Conservation (phyloP, 768 basidiomycete genomes). For the Lactarius evosmus region DNA sequence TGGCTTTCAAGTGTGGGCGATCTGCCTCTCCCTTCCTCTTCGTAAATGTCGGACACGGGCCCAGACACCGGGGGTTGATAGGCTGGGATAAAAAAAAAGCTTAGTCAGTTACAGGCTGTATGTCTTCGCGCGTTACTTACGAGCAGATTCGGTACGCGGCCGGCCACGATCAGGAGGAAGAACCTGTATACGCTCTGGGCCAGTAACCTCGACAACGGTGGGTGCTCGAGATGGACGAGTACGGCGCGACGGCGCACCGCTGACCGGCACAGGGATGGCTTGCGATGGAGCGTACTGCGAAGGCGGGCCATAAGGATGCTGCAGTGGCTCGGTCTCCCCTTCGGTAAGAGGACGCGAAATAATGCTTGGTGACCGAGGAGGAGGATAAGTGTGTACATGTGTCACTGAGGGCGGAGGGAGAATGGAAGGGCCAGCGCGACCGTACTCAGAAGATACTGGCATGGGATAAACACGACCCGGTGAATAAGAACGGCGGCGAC, state of each 20-base stretch:
- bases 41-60: constrained; percentile 11
- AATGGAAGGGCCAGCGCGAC: not conserved
- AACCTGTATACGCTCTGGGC: constrained; percentile 19
- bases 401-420: not conserved
- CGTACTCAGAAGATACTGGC: constrained; percentile 13
- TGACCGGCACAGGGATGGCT: constrained; percentile 8
- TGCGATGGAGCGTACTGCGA: constrained; percentile 9
- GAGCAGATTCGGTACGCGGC: constrained; percentile 8
- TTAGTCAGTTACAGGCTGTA: not conserved
- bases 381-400: constrained; percentile 13
- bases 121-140: constrained; percentile 9
- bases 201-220: constrained; percentile 22
- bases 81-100: not conserved
- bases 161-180: not conserved
- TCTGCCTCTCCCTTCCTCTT: not conserved
- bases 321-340: constrained; percentile 11
- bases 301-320: constrained; percentile 10
- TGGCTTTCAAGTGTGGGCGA: constrained; percentile 11
- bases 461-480: not conserved
- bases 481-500: not conserved
- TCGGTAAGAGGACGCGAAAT: not conserved
- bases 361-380: constrained; percentile 4
- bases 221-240: constrained; percentile 14
- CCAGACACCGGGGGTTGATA: constrained; percentile 20
- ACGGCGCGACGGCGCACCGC: constrained; percentile 4